Percentiles rank a stretch among this genome's conserved stretches.
phyloP scores from a whole-genome alignment of 495 filamentous ascomycete genomes.

The Hypoxylon trugodes region DNA sequence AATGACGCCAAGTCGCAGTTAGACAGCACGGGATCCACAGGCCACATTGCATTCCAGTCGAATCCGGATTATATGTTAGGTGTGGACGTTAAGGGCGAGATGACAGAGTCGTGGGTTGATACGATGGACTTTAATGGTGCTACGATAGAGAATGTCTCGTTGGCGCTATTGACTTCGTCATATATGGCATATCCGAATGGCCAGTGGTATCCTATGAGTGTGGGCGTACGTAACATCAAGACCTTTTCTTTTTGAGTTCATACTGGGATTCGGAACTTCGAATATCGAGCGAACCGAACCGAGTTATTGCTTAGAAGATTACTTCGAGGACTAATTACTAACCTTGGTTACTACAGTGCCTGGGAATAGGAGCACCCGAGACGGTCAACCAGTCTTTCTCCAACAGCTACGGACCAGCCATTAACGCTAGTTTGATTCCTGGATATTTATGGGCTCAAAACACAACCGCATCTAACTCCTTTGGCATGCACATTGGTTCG shows the following conservation, averaged over 20 bases:
- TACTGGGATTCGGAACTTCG: too few species aligned
- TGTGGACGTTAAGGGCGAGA: constrained; percentile 25
- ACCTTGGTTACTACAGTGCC: too few species aligned
- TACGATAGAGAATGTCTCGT: constrained; percentile 35
- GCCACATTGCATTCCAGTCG: constrained; percentile 27
- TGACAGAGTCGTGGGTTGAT: constrained; percentile 38
- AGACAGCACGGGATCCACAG: constrained; percentile 38
- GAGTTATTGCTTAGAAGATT: too few species aligned
- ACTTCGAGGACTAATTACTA: too few species aligned
- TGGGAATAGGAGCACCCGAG: constrained; percentile 46
- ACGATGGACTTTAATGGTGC: constrained; percentile 28
- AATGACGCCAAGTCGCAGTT: constrained; percentile 39
- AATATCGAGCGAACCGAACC: too few species aligned
- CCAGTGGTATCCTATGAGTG: constrained; percentile 46
- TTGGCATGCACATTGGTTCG: constrained; percentile 63
- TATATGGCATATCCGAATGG: constrained; percentile 45
- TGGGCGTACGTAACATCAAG: too few species aligned
- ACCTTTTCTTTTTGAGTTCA: too few species aligned
- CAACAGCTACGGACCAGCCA: constrained; percentile 19
- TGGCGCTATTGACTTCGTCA: constrained; percentile 31
- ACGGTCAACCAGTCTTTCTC: constrained; percentile 46
- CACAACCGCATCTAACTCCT: constrained; percentile 58
- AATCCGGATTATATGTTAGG: constrained; percentile 37
- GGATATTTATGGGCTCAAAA: constrained; percentile 47
- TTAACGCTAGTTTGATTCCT: constrained; percentile 47